These are phyloP conservation scores for Cinchona pubescens DNA, from an alignment of 257 asterid species.

Conservation along the genomic window DNA sequence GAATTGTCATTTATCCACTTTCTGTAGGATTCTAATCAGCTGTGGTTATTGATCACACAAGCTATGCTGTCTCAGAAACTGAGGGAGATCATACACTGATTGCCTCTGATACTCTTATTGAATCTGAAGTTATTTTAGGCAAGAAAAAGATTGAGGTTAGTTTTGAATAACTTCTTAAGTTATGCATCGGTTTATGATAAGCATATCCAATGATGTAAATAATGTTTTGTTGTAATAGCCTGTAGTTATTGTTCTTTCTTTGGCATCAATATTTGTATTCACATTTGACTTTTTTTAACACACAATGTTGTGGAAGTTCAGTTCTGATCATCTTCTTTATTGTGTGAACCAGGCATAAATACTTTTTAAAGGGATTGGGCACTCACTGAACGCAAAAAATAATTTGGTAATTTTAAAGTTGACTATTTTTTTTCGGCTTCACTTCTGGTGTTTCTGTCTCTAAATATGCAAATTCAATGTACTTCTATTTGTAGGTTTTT, in stretches of 20 bases:
- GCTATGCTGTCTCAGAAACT: constrained; percentile 58
- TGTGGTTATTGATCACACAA: constrained; percentile 59
- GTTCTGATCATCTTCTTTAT: background rate
- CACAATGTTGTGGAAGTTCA: background rate
- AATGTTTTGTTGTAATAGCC: background rate
- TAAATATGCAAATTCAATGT: background rate
- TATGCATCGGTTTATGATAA: background rate
- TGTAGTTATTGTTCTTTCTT: background rate
- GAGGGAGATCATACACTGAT: constrained; percentile 72
- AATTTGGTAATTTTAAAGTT: constrained; percentile 51
- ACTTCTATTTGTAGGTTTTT: constrained; percentile 41
- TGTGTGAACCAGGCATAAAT: constrained; percentile 66
- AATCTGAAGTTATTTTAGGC: constrained; percentile 64
- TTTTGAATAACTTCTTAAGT: background rate
- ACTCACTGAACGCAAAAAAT: constrained; percentile 74
- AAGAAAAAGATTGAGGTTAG: constrained; percentile 57
- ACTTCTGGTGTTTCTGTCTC: background rate
- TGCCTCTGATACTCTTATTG: constrained; percentile 54
- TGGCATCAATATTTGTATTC: background rate
- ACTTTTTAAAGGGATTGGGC: constrained; percentile 87
- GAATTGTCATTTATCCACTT: too few species aligned
- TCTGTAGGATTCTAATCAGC: constrained; percentile 60
- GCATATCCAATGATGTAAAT: background rate
- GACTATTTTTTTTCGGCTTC: constrained; percentile 1
- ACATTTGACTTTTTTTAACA: background rate